phyloP scores from a whole-genome alignment of 2,329 filamentous ascomycete genomes.

The Pseudodiploospora longispora region DNA sequence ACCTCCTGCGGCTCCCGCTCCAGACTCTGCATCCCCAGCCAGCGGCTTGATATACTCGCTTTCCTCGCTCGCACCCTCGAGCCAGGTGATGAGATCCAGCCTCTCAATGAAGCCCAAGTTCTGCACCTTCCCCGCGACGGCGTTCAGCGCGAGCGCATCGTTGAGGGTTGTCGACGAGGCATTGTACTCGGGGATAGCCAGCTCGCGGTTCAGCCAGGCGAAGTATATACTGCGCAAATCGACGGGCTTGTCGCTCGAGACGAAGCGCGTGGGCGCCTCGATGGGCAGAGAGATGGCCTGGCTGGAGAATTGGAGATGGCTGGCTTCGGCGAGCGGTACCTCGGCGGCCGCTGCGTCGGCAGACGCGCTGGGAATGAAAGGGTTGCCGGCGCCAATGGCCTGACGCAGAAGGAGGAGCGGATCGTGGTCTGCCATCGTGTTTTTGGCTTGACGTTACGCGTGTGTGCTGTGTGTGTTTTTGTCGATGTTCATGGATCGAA shows the following conservation, averaged over 20 bases:
- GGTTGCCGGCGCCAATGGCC: conserved; percentile 63
- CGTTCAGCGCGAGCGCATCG: conserved; percentile 55
- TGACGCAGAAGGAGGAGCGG: conserved; percentile 77
- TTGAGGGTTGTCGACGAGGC: conserved; percentile 73
- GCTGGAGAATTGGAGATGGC: conserved; percentile 66
- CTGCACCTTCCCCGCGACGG: conserved; percentile 61
- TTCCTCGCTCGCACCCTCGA: conserved; percentile 82
- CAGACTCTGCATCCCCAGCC: conserved; percentile 49
- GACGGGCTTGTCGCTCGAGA: conserved; percentile 65
- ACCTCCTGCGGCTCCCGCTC: conserved; percentile 25
- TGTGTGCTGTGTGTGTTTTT: conserved; percentile 4
- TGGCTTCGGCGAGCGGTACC: conserved; percentile 64
- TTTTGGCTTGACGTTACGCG: conserved; percentile 18
- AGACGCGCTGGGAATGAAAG: conserved; percentile 67
- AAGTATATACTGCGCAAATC: conserved; percentile 94
- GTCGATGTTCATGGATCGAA: conserved; percentile 23
- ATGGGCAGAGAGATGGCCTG: conserved; percentile 58
- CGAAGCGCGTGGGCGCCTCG: conserved; percentile 73
- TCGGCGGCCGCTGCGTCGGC: conserved; percentile 54
- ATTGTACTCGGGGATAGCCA: conserved; percentile 85
- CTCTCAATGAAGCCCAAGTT: conserved; percentile 89
- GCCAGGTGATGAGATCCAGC: conserved; percentile 85
- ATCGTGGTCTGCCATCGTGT: conserved; percentile 59
- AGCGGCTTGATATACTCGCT: conserved; percentile 88
- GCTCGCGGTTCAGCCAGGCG: conserved; percentile 89